Base-by-base conservation (phyloP, 2,329 filamentous ascomycete species). In the Fusarium nanum region DNA sequence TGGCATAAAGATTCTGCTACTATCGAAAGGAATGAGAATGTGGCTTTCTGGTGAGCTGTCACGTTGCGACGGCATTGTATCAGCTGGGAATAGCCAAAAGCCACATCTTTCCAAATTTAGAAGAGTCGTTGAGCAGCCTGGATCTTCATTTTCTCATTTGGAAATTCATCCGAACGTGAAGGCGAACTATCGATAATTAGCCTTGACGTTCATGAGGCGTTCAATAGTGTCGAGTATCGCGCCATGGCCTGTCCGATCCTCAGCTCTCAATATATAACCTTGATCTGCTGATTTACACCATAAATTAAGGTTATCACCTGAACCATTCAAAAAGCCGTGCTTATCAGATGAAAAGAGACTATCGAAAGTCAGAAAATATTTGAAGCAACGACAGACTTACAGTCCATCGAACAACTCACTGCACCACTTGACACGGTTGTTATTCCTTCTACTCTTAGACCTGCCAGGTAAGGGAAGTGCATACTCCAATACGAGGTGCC, bases 71-170 rank as follows among this genome's bases (percentile, higher is more conserved):
- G 13, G 7, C 34, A 37, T 37, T 12, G 3, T n/a, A 37, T n/a
- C 34, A 37, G 18, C 18, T 37, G 18, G 34, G 34, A n/a, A 12
- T n/a, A 37, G 34, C 34, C 4, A 37, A n/a, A n/a, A 37, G 34
- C 34, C 34, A n/a, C 34, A 37, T 37, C 34, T 37, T 37, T n/a
- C 18, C 34, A n/a, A 37, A 37, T 37, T 37, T 37, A 37, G 18
- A 37, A n/a, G 6, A 37, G 9, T 4, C 34, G 3, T n/a, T 37
- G 6, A 7, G 10, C 18, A 0, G 1, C 4, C 3, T 37, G 3
- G 9, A 6, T 12, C 18, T n/a, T 12, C 11, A 2, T 37, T 37
- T 4, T 37, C 18, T 12, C 10, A n/a, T 7, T 12, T 12, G 34
- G 18, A 10, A 37, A 37, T 37, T 37, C 18, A 37, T 30, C 28